phyloP scores from a whole-genome alignment of 1,284 basidiomycete species.

The Cystobasidium pallidum region DNA sequence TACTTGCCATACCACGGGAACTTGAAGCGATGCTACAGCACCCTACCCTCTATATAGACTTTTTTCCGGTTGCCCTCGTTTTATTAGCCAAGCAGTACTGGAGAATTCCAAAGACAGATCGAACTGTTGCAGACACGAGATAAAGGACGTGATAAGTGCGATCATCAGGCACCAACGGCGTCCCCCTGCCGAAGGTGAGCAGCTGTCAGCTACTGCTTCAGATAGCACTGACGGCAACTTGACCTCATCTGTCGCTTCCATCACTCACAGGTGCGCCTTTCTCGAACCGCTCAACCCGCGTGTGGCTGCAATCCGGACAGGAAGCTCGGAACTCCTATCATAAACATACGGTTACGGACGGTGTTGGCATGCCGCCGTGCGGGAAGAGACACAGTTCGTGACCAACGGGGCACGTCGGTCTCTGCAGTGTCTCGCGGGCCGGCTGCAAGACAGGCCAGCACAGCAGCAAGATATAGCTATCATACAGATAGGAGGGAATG shows the following conservation, averaged over 20 bases:
- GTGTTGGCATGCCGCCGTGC: background rate
- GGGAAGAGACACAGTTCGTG: background rate
- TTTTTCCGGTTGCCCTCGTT: no score
- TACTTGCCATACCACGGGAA: no score
- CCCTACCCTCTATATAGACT: no score
- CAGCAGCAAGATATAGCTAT: background rate
- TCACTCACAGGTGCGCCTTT: background rate
- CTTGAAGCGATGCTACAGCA: no score
- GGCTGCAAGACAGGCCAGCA: no score
- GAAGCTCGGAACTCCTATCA: background rate
- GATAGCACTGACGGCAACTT: background rate
- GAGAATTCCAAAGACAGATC: background rate
- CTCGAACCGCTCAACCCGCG: background rate
- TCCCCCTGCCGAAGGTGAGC: no score
- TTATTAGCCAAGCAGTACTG: no score
- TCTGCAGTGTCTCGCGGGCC: background rate
- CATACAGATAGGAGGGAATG: background rate
- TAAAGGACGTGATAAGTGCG: no score
- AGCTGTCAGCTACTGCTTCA: no score
- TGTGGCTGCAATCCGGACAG: background rate
- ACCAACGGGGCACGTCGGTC: background rate
- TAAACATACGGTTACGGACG: background rate
- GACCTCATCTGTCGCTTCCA: background rate
- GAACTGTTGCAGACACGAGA: background rate
- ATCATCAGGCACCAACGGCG: no score